Evolutionary conservation across 192 early-diverging fungal genomes (phyloP).

Genomic region (Coemansia asiatica): DNA sequence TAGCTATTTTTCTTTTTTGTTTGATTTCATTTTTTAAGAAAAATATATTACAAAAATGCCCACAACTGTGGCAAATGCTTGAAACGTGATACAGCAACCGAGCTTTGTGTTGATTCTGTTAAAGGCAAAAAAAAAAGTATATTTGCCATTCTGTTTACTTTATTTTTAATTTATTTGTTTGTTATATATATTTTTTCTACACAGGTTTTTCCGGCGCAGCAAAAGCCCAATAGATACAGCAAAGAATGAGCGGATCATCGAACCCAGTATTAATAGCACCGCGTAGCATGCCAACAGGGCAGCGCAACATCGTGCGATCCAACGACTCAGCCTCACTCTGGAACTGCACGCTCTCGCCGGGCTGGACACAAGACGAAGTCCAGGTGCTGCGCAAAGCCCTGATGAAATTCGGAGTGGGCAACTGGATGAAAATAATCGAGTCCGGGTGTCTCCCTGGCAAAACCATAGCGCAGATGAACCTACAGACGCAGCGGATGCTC

Average conservation of each 20-base stretch:
- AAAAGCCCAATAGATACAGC: too few species aligned
- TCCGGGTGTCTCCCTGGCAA: slow-evolving; percentile 87
- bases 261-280: slow-evolving; percentile 61
- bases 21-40: slow-evolving; percentile 10
- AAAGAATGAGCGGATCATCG: slow-evolving; percentile 19
- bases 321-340: slow-evolving; percentile 93
- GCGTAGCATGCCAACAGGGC: slow-evolving; percentile 85
- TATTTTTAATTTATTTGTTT: too few species aligned
- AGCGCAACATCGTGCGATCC: slow-evolving; percentile 85
- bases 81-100: too few species aligned
- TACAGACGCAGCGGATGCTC: slow-evolving; percentile 90
- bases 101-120: too few species aligned
- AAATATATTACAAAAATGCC: too few species aligned
- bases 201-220: too few species aligned
- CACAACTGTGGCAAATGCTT: too few species aligned
- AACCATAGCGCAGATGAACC: slow-evolving; percentile 96
- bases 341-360: slow-evolving; percentile 92
- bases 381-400: slow-evolving; percentile 80
- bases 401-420: slow-evolving; percentile 89
- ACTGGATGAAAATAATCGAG: slow-evolving; percentile 96
- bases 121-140: too few species aligned
- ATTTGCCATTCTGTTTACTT: too few species aligned
- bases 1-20: slow-evolving; percentile 4
- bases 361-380: slow-evolving; percentile 86
- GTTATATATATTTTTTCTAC: too few species aligned